Evolutionary conservation across 768 basidiomycete species (phyloP), one percentile per base, ranked within the genome.

Genomic region (Ephemerocybe angulata): DNA sequence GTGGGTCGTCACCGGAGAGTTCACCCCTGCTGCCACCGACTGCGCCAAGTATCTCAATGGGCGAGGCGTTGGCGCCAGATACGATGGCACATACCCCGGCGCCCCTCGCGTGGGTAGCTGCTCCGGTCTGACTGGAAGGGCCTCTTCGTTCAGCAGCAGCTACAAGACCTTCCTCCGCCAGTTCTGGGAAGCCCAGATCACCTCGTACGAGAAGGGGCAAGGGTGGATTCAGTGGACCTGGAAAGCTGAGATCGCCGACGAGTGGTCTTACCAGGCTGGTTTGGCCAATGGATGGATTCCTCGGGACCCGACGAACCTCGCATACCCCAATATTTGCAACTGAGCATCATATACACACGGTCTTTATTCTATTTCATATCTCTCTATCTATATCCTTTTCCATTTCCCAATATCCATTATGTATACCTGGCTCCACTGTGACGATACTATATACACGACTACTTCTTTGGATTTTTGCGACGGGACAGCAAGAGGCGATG

Each of bases 211-310:
- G 74, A 72, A 72, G 49, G 84, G 74, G 4, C 72, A 76, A 47
- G 89, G 88, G 3, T 91, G 89, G 89, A 67, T 90, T 22, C 82
- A 85, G 66, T 90, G 89, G 90, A 83, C 87, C 1, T 92, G 90
- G 90, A 92, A 92, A 72, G 68, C 89, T 0, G 90, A 93, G 68
- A 72, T 72, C 57, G 86, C 90, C 2, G 88, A 91, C 58, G 94
- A 96, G 55, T 97, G 94, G 94, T 79, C 87, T 0, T 96, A 96
- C 73, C 81, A 88, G 59, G 85, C 87, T 42, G 92, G 92, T 37
- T 74, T 95, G 30, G 67, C 74, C 12, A 78, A 85, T 57, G 93
- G 93, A 21, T 94, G 90, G 90, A 94, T 96, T 65, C 93, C 93
- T 8, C 67, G 76, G 58, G 67, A 79, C 55, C 79, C 80, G 4